These are phyloP conservation scores for Claviceps fusiformis DNA, from an alignment of 2,329 filamentous ascomycete species.

Conservation along the genomic window DNA sequence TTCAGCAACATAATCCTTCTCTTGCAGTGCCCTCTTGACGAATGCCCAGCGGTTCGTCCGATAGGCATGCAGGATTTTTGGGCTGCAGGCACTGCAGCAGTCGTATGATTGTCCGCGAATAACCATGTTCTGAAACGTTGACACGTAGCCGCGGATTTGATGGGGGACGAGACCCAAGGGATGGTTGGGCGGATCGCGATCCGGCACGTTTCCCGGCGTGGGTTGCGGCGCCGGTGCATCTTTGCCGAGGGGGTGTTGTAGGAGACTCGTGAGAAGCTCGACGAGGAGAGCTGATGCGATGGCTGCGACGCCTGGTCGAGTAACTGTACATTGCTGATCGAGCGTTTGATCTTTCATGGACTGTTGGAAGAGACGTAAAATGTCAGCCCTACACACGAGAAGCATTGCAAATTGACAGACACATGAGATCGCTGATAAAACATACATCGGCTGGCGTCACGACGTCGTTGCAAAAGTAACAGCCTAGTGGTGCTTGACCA, in stretches of 20 bases:
- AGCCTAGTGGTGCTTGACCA: constrained; percentile 61
- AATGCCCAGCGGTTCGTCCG: constrained; percentile 60
- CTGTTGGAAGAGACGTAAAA: constrained; percentile 34
- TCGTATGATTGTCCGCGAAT: constrained; percentile 66
- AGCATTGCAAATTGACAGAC: not conserved
- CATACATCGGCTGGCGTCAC: constrained; percentile 85
- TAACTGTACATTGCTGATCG: constrained; percentile 97
- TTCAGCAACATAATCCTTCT: constrained; percentile 67
- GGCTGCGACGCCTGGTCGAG: constrained; percentile 78
- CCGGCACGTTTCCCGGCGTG: constrained; percentile 27
- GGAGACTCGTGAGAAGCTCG: constrained; percentile 72
- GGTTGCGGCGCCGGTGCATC: constrained; percentile 43
- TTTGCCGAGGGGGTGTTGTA: constrained; percentile 71
- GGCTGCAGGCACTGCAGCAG: constrained; percentile 68
- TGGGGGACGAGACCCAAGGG: constrained; percentile 62
- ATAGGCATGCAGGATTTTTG: constrained; percentile 55
- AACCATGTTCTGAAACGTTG: constrained; percentile 59
- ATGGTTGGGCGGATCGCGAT: constrained; percentile 43
- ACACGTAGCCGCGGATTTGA: constrained; percentile 65
- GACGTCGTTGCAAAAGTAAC: constrained; percentile 98
- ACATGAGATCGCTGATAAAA: constrained; percentile 10
- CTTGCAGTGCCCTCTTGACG: constrained; percentile 57
- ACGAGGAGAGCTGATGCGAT: constrained; percentile 87
- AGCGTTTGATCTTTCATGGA: constrained; percentile 89
- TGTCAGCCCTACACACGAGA: not conserved